Evolutionary conservation across 768 basidiomycete species (phyloP), one percentile per base, ranked within the genome.

Genomic region (Tephrocybe sp.): DNA sequence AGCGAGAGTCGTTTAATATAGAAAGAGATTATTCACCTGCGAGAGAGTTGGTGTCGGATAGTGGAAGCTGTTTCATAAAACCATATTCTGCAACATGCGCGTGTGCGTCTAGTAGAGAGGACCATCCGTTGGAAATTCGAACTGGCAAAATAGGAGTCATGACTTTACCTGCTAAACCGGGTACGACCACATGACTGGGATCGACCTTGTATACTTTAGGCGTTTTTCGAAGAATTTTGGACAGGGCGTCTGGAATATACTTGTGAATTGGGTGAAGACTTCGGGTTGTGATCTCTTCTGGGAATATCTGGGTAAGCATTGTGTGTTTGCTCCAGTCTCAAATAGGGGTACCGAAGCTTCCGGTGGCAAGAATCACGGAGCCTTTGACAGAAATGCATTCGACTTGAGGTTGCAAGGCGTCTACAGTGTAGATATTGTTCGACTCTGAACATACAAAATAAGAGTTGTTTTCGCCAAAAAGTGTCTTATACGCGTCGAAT

Each of bases 61-160:
- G 70, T 39, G 82, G 77, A 3, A 93, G 78, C 48, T 85, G 76
- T 66, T 72, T 72, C 65, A 82, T 85, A 54, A 79, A 82, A 1
- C 92, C 92, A 56, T 91, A 88, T 26, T 80, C 73, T 31, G 92
- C 62, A 16, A 92, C 68, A 62, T 94, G 92, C 0, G 84, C 89
- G 66, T 93, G 91, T 0, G 89, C 82, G 65, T 93, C 91, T 87
- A 49, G 13, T 4, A 35, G 26, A 26, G 53, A 35, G 31, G 26
- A 45, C 0, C 26, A 45, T 52, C 31, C 13, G 41, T 33, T 31
- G 35, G 34, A 16, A 16, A n/a, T 13, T 13, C 30, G 17, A 9
- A n/a, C 1, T 33, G 16, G 35, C 26, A 26, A 14, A 11, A 12
- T 14, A 20, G 12, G 17, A 12, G 41, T 49, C 13, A 52, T 31